Evolutionary conservation across 352 stramenopile species (phyloP).

Genomic region (Thalassiosira exigua): DNA sequence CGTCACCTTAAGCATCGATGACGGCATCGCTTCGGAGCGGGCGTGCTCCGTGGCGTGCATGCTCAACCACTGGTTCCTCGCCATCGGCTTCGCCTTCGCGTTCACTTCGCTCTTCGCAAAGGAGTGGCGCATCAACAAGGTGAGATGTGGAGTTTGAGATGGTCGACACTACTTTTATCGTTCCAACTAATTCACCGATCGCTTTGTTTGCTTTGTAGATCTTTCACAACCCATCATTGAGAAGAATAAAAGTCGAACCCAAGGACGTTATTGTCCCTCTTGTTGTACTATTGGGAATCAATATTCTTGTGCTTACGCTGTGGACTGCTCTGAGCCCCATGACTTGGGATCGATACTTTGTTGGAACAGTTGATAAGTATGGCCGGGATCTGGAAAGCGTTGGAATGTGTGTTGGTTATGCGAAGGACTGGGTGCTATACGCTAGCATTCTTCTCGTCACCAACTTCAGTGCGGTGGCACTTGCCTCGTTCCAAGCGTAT

Average conservation of each 20-base stretch:
- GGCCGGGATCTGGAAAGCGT: slow-evolving; percentile 16
- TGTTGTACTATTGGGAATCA: slow-evolving; percentile 35
- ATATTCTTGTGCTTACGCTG: slow-evolving; percentile 57
- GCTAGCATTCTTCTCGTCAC: slow-evolving; percentile 3
- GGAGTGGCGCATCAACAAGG: slow-evolving; percentile 45
- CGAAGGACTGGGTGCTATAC: slow-evolving; percentile 14
- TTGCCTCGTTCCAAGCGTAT: slow-evolving; percentile 23
- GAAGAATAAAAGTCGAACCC: slow-evolving; percentile 21
- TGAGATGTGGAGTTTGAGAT: slow-evolving; percentile 12
- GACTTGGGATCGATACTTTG: slow-evolving; percentile 1
- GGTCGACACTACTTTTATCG: slow-evolving; percentile 7
- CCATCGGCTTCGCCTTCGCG: slow-evolving; percentile 40
- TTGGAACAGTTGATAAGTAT: slow-evolving; percentile 16
- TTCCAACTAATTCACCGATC: slow-evolving; percentile 24
- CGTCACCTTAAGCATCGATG: slow-evolving; percentile 52
- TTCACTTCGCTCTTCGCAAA: slow-evolving; percentile 52
- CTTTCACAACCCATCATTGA: slow-evolving; percentile 3
- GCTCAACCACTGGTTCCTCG: slow-evolving; percentile 44
- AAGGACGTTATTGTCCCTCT: slow-evolving; percentile 52
- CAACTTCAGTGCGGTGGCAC: slow-evolving; percentile 4
- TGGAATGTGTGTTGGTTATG: slow-evolving; percentile 16
- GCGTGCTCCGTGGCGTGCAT: slow-evolving; percentile 41
- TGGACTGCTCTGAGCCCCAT: slow-evolving; percentile 55
- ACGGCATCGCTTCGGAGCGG: slow-evolving; percentile 12
- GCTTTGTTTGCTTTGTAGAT: too few species aligned